Base-by-base conservation (phyloP, 1,284 basidiomycete genomes). In the Schizophyllum amplum region DNA sequence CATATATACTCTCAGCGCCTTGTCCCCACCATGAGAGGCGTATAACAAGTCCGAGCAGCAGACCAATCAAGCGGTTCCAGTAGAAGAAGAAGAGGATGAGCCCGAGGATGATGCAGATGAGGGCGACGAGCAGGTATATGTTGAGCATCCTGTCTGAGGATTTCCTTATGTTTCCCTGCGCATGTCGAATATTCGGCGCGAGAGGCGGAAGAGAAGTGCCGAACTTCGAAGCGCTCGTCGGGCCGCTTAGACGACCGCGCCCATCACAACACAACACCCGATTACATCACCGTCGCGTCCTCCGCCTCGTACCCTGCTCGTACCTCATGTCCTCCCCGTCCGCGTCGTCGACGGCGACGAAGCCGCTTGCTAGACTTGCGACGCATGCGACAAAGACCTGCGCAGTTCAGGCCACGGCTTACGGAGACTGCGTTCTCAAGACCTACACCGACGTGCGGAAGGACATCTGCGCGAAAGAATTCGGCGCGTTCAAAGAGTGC, bases 81-180 rank as follows among this genome's bases (percentile, higher is more conserved):
- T 89, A 95, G 79, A 96, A 95, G 60, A 92, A 80, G 69, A 94
- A 94, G 59, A 88, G 66, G 55, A 87, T 72, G n/a, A 87, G 73
- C 47, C 81, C 83, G 54, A 92, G 68, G 60, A 87, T 79, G 57
- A 93, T 82, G 63, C 83, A 83, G 56, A 90, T 72, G 66, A 84
- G 85, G 63, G 86, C 80, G 61, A 88, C 78, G 62, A 94, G 79
- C 52, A 95, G 76, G 55, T 81, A 71, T 52, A 68, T 69, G 71
- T 78, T 76, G 53, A 88, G 71, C 82, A 86, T 84, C 49, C 47
- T 46, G 47, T 55, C 33, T 17, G n/a, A 42, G 11, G 13, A 9
- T 42, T 17, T 42, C 33, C 33, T n/a, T 42, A 42, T 17, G 33
- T 42, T 17, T 17, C 17, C 17, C 33, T 13, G 33, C 33, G 33